Percentiles rank a stretch among this genome's conserved stretches.
phyloP scores from a whole-genome alignment of 768 basidiomycete genomes.

The Auriscalpium vulgare region DNA sequence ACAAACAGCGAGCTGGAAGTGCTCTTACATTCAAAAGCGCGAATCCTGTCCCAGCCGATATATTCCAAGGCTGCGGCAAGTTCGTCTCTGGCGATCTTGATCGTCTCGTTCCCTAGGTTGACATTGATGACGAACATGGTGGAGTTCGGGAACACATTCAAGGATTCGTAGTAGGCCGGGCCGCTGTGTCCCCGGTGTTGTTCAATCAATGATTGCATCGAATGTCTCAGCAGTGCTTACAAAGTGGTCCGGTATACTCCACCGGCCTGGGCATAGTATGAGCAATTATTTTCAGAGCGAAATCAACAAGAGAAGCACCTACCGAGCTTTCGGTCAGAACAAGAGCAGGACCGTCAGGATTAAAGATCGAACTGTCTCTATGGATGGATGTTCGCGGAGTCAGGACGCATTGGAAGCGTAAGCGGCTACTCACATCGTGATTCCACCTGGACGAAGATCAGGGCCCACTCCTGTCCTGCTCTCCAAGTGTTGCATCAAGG shows the following conservation, averaged over 20 bases:
- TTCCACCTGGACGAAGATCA: conserved; percentile 23
- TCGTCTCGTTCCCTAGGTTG: conserved; percentile 25
- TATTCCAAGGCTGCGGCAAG: conserved; percentile 18
- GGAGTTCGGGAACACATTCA: conserved; percentile 18
- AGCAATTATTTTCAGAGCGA: neutral
- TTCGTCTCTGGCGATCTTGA: conserved; percentile 20
- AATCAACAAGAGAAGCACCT: conserved; percentile 1
- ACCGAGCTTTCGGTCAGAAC: conserved; percentile 19
- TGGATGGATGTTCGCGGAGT: neutral
- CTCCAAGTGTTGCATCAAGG: conserved; percentile 19
- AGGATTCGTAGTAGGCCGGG: conserved; percentile 20
- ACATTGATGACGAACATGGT: conserved; percentile 20
- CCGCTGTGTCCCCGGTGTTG: conserved; percentile 11
- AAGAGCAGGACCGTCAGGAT: conserved; percentile 16
- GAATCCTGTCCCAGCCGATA: conserved; percentile 19
- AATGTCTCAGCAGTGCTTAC: conserved; percentile 4
- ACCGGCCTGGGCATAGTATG: conserved; percentile 11
- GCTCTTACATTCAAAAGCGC: conserved; percentile 20
- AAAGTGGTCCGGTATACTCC: conserved; percentile 24
- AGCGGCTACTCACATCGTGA: conserved; percentile 16
- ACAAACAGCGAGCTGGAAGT: neutral
- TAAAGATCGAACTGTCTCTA: conserved; percentile 21
- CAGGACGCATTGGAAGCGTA: neutral
- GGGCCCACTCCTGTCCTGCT: conserved; percentile 22
- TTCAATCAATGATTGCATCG: too few species aligned